Conservation (phyloP, 1,139 yeast genomes). For the Magnusiomyces suaveolens region DNA sequence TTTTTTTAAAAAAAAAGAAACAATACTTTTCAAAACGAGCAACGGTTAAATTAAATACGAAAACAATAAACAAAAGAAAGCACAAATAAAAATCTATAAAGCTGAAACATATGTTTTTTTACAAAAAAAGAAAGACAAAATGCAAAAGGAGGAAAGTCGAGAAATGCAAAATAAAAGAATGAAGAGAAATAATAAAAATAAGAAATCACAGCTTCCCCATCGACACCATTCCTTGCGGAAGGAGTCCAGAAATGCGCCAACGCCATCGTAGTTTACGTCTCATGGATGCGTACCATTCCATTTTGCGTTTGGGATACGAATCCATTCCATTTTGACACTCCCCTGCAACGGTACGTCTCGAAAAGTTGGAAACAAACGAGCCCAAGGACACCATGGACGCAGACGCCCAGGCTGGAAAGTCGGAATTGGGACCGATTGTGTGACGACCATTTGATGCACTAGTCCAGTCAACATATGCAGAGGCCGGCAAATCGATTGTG, state of each 20-base stretch:
- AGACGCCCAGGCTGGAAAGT: neutral
- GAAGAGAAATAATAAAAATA: neutral
- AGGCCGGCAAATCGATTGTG: no score
- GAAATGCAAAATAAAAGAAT: neutral
- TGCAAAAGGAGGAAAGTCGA: neutral
- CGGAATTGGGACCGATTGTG: neutral
- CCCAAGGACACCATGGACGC: neutral
- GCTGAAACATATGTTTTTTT: neutral
- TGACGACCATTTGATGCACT: neutral
- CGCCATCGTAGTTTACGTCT: constrained; percentile 9
- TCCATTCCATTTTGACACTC: no score
- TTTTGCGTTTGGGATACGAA: neutral
- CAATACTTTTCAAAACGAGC: no score
- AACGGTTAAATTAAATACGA: no score
- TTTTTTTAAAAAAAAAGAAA: no score
- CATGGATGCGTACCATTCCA: constrained; percentile 8
- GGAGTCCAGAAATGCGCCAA: constrained; percentile 10
- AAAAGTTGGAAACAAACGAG: neutral
- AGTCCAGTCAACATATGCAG: neutral
- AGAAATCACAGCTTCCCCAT: neutral
- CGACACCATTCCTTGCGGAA: constrained; percentile 3
- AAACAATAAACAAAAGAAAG: neutral
- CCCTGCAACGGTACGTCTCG: neutral
- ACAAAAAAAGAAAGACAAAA: neutral
- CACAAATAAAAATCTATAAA: no score